These are phyloP conservation scores for Pleurotus tuoliensis DNA, from an alignment of 768 basidiomycete species.

Conservation along the genomic window DNA sequence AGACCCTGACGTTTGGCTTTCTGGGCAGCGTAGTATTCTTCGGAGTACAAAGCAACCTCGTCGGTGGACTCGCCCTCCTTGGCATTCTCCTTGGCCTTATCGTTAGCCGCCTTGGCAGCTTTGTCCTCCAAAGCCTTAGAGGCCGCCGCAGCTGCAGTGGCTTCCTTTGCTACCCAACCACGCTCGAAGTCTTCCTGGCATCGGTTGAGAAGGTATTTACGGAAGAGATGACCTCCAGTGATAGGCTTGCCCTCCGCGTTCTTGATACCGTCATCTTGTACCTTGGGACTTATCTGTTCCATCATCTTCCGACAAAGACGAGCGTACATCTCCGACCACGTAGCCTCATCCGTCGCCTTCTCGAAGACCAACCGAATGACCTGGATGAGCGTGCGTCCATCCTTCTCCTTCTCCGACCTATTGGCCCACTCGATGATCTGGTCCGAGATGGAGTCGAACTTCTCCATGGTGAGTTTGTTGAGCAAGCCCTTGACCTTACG, in stretches of 20 bases:
- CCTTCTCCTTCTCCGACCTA: constrained; percentile 87
- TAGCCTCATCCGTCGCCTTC: constrained; percentile 94
- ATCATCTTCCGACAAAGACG: constrained; percentile 93
- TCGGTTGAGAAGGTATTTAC: constrained; percentile 93
- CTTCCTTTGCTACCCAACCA: constrained; percentile 89
- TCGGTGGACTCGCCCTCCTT: constrained; percentile 38
- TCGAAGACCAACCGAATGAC: constrained; percentile 97
- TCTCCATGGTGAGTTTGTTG: constrained; percentile 96
- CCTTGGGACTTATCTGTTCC: constrained; percentile 84
- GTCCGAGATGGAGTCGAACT: constrained; percentile 92
- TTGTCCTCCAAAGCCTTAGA: constrained; percentile 83
- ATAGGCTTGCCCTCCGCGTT: constrained; percentile 83
- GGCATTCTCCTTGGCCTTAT: constrained; percentile 31
- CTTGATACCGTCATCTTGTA: constrained; percentile 85
- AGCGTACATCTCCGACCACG: constrained; percentile 98
- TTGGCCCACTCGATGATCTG: constrained; percentile 97
- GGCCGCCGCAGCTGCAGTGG: constrained; percentile 82
- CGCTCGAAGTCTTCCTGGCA: constrained; percentile 98
- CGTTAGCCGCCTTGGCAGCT: constrained; percentile 67
- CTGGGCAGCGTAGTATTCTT: constrained; percentile 94
- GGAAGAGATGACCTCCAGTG: constrained; percentile 90
- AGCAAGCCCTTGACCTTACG: constrained; percentile 89
- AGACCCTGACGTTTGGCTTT: constrained; percentile 97
- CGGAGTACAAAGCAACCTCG: constrained; percentile 81
- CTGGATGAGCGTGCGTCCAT: constrained; percentile 91